A percentile compares a stretch with the other conserved stretches of the same genome.
Evolutionary conservation across 1,284 basidiomycete genomes (phyloP).

Genomic region (Cutaneotrichosporon sp.): DNA sequence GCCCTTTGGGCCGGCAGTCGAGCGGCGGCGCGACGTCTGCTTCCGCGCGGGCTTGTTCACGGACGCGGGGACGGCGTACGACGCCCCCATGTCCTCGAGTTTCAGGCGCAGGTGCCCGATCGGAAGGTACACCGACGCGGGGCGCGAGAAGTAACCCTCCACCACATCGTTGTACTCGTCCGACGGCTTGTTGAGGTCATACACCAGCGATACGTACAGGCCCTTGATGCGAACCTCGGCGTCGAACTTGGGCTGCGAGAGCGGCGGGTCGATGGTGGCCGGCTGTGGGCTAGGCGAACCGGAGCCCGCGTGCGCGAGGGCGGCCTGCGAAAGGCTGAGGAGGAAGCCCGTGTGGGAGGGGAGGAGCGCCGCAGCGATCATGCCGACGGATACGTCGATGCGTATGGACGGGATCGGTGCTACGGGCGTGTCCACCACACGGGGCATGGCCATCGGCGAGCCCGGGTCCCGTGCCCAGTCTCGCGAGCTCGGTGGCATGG

Average conservation of each 20-base stretch:
- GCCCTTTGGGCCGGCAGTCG: conserved; percentile 13
- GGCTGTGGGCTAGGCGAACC: not conserved
- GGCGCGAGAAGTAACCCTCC: conserved; percentile 37
- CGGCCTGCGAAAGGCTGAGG: conserved; percentile 27
- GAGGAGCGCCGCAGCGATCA: conserved; percentile 32
- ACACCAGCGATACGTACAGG: conserved; percentile 32
- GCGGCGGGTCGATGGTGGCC: not conserved
- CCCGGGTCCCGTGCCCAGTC: conserved; percentile 7
- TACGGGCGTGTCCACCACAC: conserved; percentile 4
- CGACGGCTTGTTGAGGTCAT: conserved; percentile 30
- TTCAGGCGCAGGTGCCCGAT: conserved; percentile 45
- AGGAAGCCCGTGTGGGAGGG: conserved; percentile 34
- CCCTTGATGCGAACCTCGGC: conserved; percentile 34
- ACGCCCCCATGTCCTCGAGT: conserved; percentile 34
- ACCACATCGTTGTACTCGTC: conserved; percentile 7
- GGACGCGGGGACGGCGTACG: conserved; percentile 26
- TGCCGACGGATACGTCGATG: conserved; percentile 32
- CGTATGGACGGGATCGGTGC: conserved; percentile 25
- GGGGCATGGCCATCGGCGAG: conserved; percentile 9
- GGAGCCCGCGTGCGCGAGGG: not conserved
- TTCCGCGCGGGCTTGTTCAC: conserved; percentile 1
- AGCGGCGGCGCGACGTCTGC: conserved; percentile 12
- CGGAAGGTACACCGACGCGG: conserved; percentile 36
- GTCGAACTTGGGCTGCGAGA: conserved; percentile 24
- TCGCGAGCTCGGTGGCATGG: not conserved